Base-by-base conservation (phyloP, 1,139 yeast genomes). In the Candida smagusa region DNA sequence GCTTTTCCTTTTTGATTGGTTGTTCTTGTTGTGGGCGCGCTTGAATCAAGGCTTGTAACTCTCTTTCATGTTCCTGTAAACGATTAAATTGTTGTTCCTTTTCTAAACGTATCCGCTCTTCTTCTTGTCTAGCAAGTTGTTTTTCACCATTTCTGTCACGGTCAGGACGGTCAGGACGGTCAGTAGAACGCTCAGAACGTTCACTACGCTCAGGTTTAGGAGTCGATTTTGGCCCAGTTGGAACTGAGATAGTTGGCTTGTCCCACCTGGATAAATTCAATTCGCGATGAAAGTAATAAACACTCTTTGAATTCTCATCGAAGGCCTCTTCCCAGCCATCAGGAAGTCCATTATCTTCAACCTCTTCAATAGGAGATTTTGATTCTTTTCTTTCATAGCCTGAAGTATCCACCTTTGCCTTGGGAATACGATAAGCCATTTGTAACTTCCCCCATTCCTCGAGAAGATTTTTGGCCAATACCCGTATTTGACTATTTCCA, bases 401-500 rank as follows among this genome's bases (percentile, higher is more conserved):
- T 11, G 61, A 46, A 6, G 30, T 38, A 8, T 51, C 47, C 30
- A 39, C 40, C 28, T 45, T 41, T 30, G 52, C 49, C 42, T 84
- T 81, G 0, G 92, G 92, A 35, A 92, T 92, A 40, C 95, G 76
- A 53, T 84, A 86, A 6, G 92, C 94, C 77, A 87, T 80, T 53
- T 85, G 81, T 44, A 88, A 74, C 25, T 66, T 67, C 31, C 82
- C 69, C 97, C 97, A 92, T 45, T 74, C 82, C 1, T 69, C 65
- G 21, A 87, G 53, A 33, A 92, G 62, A 7, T 60, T 56, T 6
- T 58, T 44, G 2, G 84, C 73, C 30, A 70, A 56, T 1, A 38
- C 37, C 28, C 53, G 53, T 19, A 80, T 57, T 3, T 62, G 64
- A 7, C 57, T 52, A 38, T 66, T 61, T 28, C 54, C 46, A 11